Evolutionary conservation across 805 yeast species (phyloP).

Genomic region (Starmerella potacharoeniae): DNA sequence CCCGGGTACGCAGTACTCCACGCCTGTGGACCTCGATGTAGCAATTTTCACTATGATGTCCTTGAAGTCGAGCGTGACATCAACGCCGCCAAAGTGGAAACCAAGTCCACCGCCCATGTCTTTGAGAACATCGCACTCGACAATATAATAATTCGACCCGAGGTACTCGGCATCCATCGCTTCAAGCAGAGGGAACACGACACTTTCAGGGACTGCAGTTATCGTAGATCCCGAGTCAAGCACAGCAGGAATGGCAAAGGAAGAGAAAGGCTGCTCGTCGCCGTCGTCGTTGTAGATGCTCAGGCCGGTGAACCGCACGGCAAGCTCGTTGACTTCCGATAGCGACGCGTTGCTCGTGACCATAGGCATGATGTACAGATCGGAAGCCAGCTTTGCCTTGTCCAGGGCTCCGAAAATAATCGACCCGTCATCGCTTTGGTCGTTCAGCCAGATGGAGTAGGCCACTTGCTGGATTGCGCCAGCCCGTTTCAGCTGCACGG

Average conservation of each 20-base stretch:
- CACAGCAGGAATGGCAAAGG: conserved; percentile 6
- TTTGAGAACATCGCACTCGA: conserved; percentile 7
- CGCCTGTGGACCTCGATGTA: neutral
- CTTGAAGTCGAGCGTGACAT: conserved; percentile 6
- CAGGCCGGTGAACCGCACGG: conserved; percentile 13
- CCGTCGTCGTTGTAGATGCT: neutral
- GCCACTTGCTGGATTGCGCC: conserved; percentile 35
- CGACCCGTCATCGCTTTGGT: conserved; percentile 25
- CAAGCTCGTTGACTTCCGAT: conserved; percentile 3
- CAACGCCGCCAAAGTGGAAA: conserved; percentile 13
- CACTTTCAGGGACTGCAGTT: conserved; percentile 20
- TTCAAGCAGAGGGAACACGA: conserved; percentile 17
- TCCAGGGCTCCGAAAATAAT: conserved; percentile 39
- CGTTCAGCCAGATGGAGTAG: conserved; percentile 38
- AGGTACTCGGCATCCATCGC: conserved; percentile 33
- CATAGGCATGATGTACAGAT: conserved; percentile 21
- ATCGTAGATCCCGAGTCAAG: conserved; percentile 19
- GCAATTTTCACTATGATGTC: neutral
- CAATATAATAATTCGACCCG: conserved; percentile 22
- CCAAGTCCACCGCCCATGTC: neutral
- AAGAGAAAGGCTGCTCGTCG: neutral
- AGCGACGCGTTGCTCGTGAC: conserved; percentile 2
- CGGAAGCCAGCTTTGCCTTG: conserved; percentile 45
- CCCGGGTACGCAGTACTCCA: conserved; percentile 1
- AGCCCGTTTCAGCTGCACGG: conserved; percentile 27